phyloP scores from a whole-genome alignment of 2,329 filamentous ascomycete species.

The Penicillium expansum region DNA sequence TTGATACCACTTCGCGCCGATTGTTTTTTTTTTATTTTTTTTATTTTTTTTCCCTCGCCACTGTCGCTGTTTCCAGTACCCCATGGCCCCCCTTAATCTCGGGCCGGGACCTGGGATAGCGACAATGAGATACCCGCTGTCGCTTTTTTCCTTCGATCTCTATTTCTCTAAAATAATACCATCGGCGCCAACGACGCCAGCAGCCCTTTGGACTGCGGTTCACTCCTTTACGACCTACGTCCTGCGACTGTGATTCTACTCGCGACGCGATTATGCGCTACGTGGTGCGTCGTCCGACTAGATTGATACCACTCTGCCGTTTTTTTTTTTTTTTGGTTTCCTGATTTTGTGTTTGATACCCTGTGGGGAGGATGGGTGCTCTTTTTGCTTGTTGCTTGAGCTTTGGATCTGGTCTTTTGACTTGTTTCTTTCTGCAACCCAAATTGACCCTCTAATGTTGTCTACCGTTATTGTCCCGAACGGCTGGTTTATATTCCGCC shows the following conservation, averaged over 20 bases:
- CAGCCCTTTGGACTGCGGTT: constrained; percentile 19
- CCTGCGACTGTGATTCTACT: constrained; percentile 28
- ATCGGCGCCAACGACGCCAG: constrained; percentile 9
- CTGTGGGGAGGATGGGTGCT: constrained; percentile 31
- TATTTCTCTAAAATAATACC: constrained; percentile 17
- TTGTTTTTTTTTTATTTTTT: constrained; percentile 21
- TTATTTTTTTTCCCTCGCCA: constrained; percentile 26
- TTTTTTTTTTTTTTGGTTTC: constrained; percentile 25
- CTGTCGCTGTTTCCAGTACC: constrained; percentile 22
- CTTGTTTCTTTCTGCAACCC: constrained; percentile 15
- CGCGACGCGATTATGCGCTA: constrained; percentile 35
- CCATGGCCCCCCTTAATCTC: constrained; percentile 5
- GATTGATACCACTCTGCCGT: constrained; percentile 31
- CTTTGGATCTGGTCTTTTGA: constrained; percentile 16
- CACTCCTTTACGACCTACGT: constrained; percentile 37
- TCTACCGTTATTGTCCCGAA: constrained; percentile 23
- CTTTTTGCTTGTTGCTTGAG: constrained; percentile 21
- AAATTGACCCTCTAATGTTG: constrained; percentile 28
- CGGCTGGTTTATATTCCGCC: constrained; percentile 14
- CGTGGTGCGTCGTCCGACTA: constrained; percentile 28
- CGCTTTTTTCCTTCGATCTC: constrained; percentile 15
- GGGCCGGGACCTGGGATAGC: constrained; percentile 17
- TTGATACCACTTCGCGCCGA: constrained; percentile 21
- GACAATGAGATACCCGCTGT: constrained; percentile 36
- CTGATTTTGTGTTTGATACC: constrained; percentile 36